These are phyloP conservation scores for Brettanomyces naardenensis DNA, from an alignment of 805 yeast genomes.

Conservation along the genomic window DNA sequence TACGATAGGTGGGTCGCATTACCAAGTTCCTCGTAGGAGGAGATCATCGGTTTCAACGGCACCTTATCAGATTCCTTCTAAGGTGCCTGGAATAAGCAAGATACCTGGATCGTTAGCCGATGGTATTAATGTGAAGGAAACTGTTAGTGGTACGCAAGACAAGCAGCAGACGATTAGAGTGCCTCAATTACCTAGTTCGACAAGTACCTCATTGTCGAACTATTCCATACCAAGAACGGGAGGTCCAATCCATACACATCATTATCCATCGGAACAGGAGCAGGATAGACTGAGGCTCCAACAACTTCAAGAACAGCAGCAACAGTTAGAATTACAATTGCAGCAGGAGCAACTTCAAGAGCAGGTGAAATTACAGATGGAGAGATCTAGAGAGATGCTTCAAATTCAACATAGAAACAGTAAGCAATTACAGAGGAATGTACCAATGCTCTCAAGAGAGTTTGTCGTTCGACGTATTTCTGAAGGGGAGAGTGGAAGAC, in stretches of 20 bases:
- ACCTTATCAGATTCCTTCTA: constrained; percentile 29
- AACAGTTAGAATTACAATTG: not conserved
- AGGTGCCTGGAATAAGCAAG: constrained; percentile 5
- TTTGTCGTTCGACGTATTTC: constrained; percentile 77
- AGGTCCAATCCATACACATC: constrained; percentile 18
- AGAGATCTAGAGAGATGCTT: constrained; percentile 3
- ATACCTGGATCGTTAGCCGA: constrained; percentile 17
- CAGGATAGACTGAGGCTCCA: constrained; percentile 10
- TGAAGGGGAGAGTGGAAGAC: constrained; percentile 80
- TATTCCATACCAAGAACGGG: constrained; percentile 10
- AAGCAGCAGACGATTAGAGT: too few relatives aligned
- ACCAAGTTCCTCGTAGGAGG: constrained; percentile 18
- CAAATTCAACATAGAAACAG: constrained; percentile 29
- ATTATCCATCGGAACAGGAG: constrained; percentile 9
- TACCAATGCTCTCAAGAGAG: constrained; percentile 43
- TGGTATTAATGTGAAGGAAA: too few relatives aligned
- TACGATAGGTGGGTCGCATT: constrained; percentile 6
- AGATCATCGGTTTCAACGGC: constrained; percentile 30
- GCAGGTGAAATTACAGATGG: constrained; percentile 2
- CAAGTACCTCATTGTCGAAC: constrained; percentile 10
- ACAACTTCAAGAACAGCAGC: constrained; percentile 4
- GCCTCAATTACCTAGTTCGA: too few relatives aligned
- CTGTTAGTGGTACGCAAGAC: too few relatives aligned
- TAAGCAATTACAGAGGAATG: constrained; percentile 4
- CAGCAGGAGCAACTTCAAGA: constrained; percentile 1